phyloP scores from a whole-genome alignment of 2,329 filamentous ascomycete genomes.

The Claviceps africana region DNA sequence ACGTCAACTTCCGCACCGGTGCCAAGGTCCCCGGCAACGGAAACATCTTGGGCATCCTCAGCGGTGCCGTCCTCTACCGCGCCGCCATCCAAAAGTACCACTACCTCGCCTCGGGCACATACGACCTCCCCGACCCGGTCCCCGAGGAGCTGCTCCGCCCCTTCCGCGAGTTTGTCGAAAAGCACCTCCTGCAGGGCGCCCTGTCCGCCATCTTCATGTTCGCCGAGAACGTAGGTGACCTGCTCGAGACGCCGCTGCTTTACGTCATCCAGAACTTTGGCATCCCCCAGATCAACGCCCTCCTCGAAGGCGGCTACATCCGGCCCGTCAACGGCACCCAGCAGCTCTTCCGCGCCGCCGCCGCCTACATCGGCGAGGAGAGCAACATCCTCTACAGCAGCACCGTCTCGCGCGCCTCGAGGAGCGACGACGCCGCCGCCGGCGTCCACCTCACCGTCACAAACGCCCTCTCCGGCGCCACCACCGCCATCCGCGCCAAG shows the following conservation, averaged over 20 bases:
- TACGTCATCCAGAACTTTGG: constrained; percentile 25
- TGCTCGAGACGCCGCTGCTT: constrained; percentile 22
- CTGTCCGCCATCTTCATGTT: constrained; percentile 21
- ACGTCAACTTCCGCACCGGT: constrained; percentile 10
- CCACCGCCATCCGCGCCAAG: constrained; percentile 17
- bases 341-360: constrained; percentile 15
- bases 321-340: constrained; percentile 4
- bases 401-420: constrained; percentile 10
- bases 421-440: constrained; percentile 4
- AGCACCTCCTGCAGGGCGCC: constrained; percentile 24
- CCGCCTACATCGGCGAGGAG: constrained; percentile 11
- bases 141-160: constrained; percentile 29
- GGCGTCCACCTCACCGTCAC: constrained; percentile 15
- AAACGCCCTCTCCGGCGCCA: constrained; percentile 11
- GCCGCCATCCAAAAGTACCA: background rate
- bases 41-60: background rate
- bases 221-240: constrained; percentile 25
- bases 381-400: constrained; percentile 13
- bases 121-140: constrained; percentile 26
- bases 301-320: constrained; percentile 4
- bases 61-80: background rate
- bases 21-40: background rate
- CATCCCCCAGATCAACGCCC: constrained; percentile 1
- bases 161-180: constrained; percentile 27
- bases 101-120: constrained; percentile 3